Evolutionary conservation across 2,329 filamentous ascomycete species (phyloP).

Genomic region (Colletotrichum sp.): DNA sequence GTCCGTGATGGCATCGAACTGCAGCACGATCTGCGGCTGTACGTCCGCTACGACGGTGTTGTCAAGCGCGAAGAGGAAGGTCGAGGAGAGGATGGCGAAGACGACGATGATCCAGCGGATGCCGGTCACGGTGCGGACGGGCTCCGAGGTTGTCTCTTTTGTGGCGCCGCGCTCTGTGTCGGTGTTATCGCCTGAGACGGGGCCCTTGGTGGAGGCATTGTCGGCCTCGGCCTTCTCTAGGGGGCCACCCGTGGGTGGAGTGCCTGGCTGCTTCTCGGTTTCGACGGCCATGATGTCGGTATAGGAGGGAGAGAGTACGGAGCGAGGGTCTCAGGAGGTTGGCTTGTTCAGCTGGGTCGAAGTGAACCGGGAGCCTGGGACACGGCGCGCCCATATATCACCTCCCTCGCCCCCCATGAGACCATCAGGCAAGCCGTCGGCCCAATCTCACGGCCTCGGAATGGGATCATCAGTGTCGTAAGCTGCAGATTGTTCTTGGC

Average conservation of each 20-base stretch:
- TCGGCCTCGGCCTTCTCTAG: not conserved
- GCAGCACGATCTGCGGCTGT: slow-evolving; percentile 41
- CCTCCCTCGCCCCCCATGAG: not conserved
- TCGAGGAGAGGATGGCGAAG: slow-evolving; percentile 19
- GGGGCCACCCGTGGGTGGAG: not conserved
- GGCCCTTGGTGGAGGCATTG: not conserved
- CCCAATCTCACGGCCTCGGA: not conserved
- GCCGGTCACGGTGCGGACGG: slow-evolving; percentile 3
- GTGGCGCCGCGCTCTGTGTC: not conserved
- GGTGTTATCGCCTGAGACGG: not conserved
- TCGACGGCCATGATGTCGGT: not conserved
- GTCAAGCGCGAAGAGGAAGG: slow-evolving; percentile 42
- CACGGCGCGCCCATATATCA: not conserved
- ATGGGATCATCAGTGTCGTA: not conserved
- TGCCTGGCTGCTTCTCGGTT: not conserved
- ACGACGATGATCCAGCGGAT: slow-evolving; percentile 23
- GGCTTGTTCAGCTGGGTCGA: not conserved
- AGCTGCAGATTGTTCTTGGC: not conserved
- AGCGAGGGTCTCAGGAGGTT: not conserved
- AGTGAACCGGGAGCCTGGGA: not conserved
- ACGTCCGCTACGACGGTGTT: slow-evolving; percentile 53
- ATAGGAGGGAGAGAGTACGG: accelerated
- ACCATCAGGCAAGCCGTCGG: not conserved
- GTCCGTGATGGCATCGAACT: slow-evolving; percentile 38
- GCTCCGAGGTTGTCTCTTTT: not conserved